These are phyloP conservation scores for Chrysanthemum makinoi DNA, from an alignment of 129 eudicot genomes.

Conservation along the genomic window DNA sequence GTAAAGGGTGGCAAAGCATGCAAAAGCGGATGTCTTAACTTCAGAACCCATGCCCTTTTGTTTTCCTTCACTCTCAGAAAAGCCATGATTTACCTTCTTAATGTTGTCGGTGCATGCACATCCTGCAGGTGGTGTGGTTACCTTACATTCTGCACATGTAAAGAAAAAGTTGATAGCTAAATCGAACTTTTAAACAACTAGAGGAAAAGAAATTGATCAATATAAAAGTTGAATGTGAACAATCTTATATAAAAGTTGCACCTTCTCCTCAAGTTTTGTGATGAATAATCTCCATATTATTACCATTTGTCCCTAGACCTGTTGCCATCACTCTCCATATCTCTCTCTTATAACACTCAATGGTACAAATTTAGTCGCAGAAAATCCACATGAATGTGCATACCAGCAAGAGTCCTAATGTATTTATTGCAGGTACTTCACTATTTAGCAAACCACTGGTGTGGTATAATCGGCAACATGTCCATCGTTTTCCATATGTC, in stretches of 20 bases:
- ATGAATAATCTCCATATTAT: slow-evolving; percentile 54
- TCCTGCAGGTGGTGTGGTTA: slow-evolving; percentile 32
- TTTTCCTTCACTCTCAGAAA: too few relatives aligned
- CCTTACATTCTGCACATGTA: slow-evolving; percentile 22
- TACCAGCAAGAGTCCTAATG: slow-evolving; percentile 37
- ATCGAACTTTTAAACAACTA: too few relatives aligned
- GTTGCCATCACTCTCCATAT: slow-evolving; percentile 35
- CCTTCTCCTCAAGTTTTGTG: slow-evolving; percentile 4
- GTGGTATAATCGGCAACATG: slow-evolving; percentile 26
- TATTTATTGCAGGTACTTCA: slow-evolving; percentile 37
- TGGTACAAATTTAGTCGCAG: slow-evolving; percentile 31
- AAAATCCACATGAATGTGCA: slow-evolving; percentile 24
- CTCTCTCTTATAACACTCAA: slow-evolving; percentile 34
- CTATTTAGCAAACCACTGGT: slow-evolving; percentile 38
- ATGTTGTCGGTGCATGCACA: slow-evolving; percentile 26
- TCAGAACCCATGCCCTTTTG: too few relatives aligned
- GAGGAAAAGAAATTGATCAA: background rate
- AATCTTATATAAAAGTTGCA: background rate
- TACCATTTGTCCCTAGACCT: slow-evolving; percentile 40
- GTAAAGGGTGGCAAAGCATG: too few relatives aligned
- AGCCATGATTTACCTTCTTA: too few relatives aligned
- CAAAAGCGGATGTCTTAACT: too few relatives aligned
- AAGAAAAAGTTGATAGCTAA: too few relatives aligned
- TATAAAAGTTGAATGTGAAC: background rate
- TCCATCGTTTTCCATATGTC: slow-evolving; percentile 44